Conservation (phyloP, 1,284 basidiomycete species). For the Irpex sp. region DNA sequence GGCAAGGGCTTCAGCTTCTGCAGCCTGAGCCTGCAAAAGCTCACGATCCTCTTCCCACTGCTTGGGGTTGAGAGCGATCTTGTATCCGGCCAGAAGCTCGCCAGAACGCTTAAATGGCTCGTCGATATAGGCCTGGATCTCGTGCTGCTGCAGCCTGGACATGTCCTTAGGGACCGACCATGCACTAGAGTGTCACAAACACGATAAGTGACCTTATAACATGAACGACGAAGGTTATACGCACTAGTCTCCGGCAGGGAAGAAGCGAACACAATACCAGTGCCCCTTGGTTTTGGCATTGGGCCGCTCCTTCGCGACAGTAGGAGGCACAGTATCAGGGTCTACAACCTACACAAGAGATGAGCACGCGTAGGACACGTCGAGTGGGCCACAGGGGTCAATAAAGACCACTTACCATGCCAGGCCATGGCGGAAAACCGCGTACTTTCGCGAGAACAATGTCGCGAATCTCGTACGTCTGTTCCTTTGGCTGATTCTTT, state of each 20-base stretch:
- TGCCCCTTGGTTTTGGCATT: conserved; percentile 48
- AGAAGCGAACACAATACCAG: conserved; percentile 83
- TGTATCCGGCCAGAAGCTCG: conserved; percentile 79
- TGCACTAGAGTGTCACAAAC: conserved; percentile 47
- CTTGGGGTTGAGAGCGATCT: conserved; percentile 77
- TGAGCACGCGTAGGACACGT: conserved; percentile 7
- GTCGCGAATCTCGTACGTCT: conserved; percentile 62
- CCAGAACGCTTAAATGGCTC: conserved; percentile 73
- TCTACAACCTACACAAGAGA: conserved; percentile 62
- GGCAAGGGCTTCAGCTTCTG: conserved; percentile 59
- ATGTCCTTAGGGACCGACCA: conserved; percentile 87
- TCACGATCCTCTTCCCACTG: conserved; percentile 70
- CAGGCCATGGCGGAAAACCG: conserved; percentile 93
- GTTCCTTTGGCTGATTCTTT: conserved; percentile 44
- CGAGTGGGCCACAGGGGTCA: background rate
- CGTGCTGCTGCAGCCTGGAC: conserved; percentile 71
- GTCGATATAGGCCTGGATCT: conserved; percentile 82
- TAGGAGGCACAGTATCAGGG: conserved; percentile 56
- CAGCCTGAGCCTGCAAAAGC: conserved; percentile 38
- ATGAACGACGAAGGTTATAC: conserved; percentile 31
- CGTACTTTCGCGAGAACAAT: conserved; percentile 91
- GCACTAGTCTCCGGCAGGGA: conserved; percentile 89
- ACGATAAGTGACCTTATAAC: conserved; percentile 5
- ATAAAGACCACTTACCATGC: conserved; percentile 56
- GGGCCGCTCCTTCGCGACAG: conserved; percentile 69